Evolutionary conservation across 2,329 filamentous ascomycete genomes (phyloP).

Genomic region (Thielaviopsis euricoi): DNA sequence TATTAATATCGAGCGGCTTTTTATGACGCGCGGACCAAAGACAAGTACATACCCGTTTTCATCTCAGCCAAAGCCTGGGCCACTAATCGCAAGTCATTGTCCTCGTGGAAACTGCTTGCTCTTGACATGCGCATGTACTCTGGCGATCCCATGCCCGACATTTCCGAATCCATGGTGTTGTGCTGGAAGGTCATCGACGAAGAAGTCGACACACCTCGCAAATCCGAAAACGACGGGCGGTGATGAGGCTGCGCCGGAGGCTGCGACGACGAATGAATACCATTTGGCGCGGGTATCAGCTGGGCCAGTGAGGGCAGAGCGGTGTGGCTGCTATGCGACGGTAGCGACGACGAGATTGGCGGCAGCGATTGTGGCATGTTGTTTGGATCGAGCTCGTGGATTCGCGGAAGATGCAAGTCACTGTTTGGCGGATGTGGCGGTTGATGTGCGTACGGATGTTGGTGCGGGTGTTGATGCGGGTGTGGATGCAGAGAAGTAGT

Average conservation of each 20-base stretch:
- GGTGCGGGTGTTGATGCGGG: neutral
- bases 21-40: neutral
- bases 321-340: neutral
- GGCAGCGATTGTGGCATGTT: neutral
- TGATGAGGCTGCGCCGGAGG: neutral
- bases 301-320: slow-evolving; percentile 5
- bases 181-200: slow-evolving; percentile 8
- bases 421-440: neutral
- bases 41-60: slow-evolving; percentile 11
- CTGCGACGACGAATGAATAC: neutral
- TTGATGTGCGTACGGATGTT: no score
- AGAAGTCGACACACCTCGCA: slow-evolving; percentile 5
- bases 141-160: slow-evolving; percentile 9
- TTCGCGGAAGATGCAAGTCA: slow-evolving; percentile 5
- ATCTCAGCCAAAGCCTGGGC: slow-evolving; percentile 11
- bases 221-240: slow-evolving; percentile 6
- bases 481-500: neutral
- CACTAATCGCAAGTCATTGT: slow-evolving; percentile 10
- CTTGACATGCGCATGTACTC: slow-evolving; percentile 7
- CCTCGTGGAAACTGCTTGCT: slow-evolving; percentile 10
- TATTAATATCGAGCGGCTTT: neutral
- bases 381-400: slow-evolving; percentile 6
- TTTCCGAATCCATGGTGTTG: slow-evolving; percentile 11
- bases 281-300: neutral
- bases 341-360: neutral